Evolutionary conservation across 306 rosid genomes (phyloP).

Genomic region (Dryas alaskensis): DNA sequence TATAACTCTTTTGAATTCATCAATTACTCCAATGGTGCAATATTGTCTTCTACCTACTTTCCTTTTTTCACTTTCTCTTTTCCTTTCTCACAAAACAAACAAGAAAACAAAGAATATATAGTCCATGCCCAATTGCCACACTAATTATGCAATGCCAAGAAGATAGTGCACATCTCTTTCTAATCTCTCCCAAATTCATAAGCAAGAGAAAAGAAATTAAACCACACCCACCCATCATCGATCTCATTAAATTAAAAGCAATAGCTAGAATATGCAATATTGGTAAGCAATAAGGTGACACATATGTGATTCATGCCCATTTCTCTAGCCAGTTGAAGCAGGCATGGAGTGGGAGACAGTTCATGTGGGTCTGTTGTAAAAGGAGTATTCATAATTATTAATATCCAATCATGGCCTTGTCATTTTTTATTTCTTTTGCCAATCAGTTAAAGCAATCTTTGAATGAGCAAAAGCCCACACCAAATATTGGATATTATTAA

Average conservation of each 20-base stretch:
- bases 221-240: conserved; percentile 33
- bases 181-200: conserved; percentile 31
- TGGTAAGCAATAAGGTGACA: conserved; percentile 51
- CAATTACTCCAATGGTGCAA: conserved; percentile 40
- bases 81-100: conserved; percentile 36
- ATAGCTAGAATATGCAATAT: conserved; percentile 29
- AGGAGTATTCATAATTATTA: conserved; percentile 21
- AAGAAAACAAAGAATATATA: conserved; percentile 33
- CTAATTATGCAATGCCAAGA: conserved; percentile 19
- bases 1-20: conserved; percentile 55
- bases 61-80: conserved; percentile 18
- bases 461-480: conserved; percentile 30
- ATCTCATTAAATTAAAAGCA: conserved; percentile 31
- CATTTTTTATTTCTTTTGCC: conserved; percentile 13
- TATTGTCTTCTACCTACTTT: conserved; percentile 59
- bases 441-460: conserved; percentile 41
- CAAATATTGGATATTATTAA: conserved; percentile 2
- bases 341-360: conserved; percentile 80
- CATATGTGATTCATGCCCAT: conserved; percentile 49
- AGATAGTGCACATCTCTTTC: conserved; percentile 60
- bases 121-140: background rate
- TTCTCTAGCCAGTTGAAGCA: conserved; percentile 44
- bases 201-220: conserved; percentile 28
- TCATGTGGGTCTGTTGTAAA: conserved; percentile 57
- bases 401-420: conserved; percentile 40